Evolutionary conservation across 1,139 yeast species (phyloP).

Genomic region (Hyphopichia burtonii): DNA sequence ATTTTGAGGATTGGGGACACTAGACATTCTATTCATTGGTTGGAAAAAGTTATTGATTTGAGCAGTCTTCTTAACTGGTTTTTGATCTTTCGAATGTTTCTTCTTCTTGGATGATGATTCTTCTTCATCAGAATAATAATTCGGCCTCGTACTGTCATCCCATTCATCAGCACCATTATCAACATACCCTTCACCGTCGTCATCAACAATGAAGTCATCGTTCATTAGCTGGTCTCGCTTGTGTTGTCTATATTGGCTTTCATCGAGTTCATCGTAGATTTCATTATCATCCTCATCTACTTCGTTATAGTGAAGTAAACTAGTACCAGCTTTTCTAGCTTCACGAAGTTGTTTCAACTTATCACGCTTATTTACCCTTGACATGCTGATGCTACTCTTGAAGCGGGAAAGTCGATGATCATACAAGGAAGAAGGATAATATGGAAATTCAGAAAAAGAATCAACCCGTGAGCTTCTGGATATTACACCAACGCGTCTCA

Average conservation of each 20-base stretch:
- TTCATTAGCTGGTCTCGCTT: conserved; percentile 78
- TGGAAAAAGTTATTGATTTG: conserved; percentile 57
- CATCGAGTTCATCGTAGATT: conserved; percentile 87
- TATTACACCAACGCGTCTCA: too few relatives aligned
- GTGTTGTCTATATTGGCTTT: conserved; percentile 69
- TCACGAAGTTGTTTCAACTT: conserved; percentile 40
- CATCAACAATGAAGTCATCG: conserved; percentile 94
- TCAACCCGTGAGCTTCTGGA: not conserved
- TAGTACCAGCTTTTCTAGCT: conserved; percentile 39
- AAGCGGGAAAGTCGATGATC: not conserved
- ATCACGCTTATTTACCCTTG: conserved; percentile 29
- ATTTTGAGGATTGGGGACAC: conserved; percentile 10
- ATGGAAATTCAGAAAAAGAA: not conserved
- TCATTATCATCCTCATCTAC: conserved; percentile 39
- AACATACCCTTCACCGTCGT: conserved; percentile 85
- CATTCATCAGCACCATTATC: conserved; percentile 92
- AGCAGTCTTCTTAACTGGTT: conserved; percentile 46
- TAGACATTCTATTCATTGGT: conserved; percentile 20
- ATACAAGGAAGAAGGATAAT: not conserved
- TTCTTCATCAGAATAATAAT: conserved; percentile 48
- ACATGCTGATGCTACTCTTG: conserved; percentile 29
- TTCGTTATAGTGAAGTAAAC: conserved; percentile 19
- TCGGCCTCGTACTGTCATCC: conserved; percentile 56
- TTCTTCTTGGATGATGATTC: conserved; percentile 21
- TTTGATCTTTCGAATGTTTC: conserved; percentile 29